Conservation (phyloP, 805 yeast species). For the Priceomyces haplophilus region DNA sequence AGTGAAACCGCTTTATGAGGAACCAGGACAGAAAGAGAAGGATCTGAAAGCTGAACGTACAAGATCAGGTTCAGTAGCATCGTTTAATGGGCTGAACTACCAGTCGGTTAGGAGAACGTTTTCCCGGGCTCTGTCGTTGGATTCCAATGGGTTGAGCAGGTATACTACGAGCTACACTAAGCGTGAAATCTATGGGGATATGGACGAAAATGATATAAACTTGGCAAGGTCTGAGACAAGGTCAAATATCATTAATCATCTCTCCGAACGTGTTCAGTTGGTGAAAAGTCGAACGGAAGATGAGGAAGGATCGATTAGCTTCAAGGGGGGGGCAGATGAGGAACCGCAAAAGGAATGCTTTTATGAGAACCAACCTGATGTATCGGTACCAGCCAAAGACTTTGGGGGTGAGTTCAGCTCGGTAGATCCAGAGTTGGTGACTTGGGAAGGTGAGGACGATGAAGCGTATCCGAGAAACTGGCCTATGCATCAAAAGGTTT, state of each 20-base stretch:
- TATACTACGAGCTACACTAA: conserved; percentile 21
- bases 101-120: neutral
- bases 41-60: neutral
- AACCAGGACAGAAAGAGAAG: neutral
- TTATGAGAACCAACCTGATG: conserved; percentile 21
- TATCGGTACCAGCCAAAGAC: conserved; percentile 32
- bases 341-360: conserved; percentile 4
- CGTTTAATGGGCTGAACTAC: neutral
- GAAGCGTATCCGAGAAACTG: conserved; percentile 66
- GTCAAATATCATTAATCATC: conserved; percentile 41
- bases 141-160: conserved; percentile 5
- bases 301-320: conserved; percentile 16
- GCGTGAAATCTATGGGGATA: conserved; percentile 40
- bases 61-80: neutral
- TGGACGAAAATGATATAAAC: conserved; percentile 33
- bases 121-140: neutral
- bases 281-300: conserved; percentile 9
- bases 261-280: conserved; percentile 21
- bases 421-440: conserved; percentile 63
- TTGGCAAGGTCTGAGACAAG: conserved; percentile 44
- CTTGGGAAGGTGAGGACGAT: conserved; percentile 65
- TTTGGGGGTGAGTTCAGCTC: conserved; percentile 53
- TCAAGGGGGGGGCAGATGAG: neutral
- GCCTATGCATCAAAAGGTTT: conserved; percentile 40
- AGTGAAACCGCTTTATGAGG: conserved; percentile 1